phyloP scores from a whole-genome alignment of 2,329 filamentous ascomycete species.

The Colletotrichum cordylinicola region DNA sequence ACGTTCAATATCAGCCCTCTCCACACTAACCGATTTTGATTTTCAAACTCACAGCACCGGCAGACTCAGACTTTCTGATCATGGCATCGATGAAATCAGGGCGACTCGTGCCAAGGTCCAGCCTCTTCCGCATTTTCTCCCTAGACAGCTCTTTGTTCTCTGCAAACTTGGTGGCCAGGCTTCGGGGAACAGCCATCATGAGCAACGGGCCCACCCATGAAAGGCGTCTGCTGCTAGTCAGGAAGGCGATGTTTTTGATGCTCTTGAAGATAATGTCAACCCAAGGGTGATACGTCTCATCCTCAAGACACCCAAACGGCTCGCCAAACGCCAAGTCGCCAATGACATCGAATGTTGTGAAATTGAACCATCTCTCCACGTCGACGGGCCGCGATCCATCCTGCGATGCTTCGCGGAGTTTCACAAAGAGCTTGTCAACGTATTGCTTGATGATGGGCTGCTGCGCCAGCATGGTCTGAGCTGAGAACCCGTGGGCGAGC shows the following conservation, averaged over 20 bases:
- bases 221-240: background rate
- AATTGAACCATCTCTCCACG: conserved; percentile 20
- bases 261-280: conserved; percentile 8
- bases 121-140: background rate
- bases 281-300: conserved; percentile 20
- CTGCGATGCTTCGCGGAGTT: conserved; percentile 9
- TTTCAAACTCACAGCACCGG: background rate
- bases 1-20: no score
- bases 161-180: background rate
- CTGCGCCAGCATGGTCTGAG: conserved; percentile 32
- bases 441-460: conserved; percentile 31
- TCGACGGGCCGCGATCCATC: conserved; percentile 3
- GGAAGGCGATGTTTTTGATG: conserved; percentile 3
- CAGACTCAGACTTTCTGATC: conserved; percentile 6
- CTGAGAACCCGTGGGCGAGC: conserved; percentile 33
- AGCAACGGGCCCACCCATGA: background rate
- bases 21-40: background rate
- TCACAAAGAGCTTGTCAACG: conserved; percentile 28
- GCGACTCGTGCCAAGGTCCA: background rate
- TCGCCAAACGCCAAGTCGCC: conserved; percentile 25
- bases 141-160: background rate
- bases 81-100: conserved; percentile 14
- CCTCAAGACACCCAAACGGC: conserved; percentile 21
- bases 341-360: conserved; percentile 23
- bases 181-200: background rate